Conservation (phyloP, 2,329 filamentous ascomycete genomes). For the Trichoderma polysporum region DNA sequence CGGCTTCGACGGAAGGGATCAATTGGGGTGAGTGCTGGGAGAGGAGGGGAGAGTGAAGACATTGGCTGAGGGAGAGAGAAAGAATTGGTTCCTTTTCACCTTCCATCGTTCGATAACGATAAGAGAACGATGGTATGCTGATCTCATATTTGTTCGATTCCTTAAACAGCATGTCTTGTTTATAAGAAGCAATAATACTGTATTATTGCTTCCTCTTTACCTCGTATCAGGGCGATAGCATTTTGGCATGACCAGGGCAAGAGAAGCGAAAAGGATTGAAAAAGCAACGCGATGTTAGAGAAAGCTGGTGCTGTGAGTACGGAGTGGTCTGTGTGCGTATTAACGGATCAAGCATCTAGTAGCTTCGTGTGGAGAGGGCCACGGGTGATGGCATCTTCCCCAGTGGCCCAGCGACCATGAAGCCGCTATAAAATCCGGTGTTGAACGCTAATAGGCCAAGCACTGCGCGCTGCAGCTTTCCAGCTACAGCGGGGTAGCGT, state of each 20-base stretch:
- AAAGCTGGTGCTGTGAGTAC: slow-evolving; percentile 9
- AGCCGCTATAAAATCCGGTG: background rate
- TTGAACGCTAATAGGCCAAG: background rate
- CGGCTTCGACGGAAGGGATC: background rate
- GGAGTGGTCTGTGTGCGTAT: slow-evolving; percentile 11
- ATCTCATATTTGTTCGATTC: background rate
- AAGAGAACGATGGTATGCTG: background rate
- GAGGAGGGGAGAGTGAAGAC: background rate
- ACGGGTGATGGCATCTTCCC: slow-evolving; percentile 3
- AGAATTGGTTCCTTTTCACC: background rate
- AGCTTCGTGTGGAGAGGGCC: slow-evolving; percentile 3
- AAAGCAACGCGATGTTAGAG: background rate
- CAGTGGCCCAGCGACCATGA: background rate
- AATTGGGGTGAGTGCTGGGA: background rate
- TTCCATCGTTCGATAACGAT: background rate
- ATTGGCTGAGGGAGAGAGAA: background rate
- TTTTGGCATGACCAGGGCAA: no score
- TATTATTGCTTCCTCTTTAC: background rate
- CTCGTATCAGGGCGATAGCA: background rate
- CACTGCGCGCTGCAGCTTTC: background rate
- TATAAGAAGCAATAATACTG: background rate
- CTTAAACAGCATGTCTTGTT: background rate
- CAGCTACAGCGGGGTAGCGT: background rate
- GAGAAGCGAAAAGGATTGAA: background rate
- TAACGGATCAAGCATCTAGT: background rate